Percentiles rank a stretch among this genome's conserved stretches.
These are phyloP conservation scores for Sisymbrium irio DNA, from an alignment of 345 rosid genomes.

Conservation along the genomic window DNA sequence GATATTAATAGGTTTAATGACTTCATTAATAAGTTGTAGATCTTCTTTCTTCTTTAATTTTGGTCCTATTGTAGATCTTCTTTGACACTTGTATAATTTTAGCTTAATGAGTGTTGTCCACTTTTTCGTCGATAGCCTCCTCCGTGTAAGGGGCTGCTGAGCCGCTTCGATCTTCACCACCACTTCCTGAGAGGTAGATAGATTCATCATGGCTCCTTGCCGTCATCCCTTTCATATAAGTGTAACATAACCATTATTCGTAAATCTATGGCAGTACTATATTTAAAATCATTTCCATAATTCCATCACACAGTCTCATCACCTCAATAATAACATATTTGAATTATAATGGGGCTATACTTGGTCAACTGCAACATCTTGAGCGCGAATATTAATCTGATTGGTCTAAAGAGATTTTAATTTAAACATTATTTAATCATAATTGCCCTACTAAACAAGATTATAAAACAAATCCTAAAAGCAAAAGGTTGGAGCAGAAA, in stretches of 20 bases:
- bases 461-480: slow-evolving; percentile 1
- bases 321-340: neutral
- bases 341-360: neutral
- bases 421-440: slow-evolving; percentile 1
- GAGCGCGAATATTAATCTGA: neutral
- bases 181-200: too few relatives aligned
- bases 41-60: too few relatives aligned
- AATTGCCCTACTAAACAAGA: neutral
- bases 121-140: too few relatives aligned
- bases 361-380: neutral
- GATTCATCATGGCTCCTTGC: neutral
- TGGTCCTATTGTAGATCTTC: too few relatives aligned
- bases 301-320: neutral
- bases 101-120: too few relatives aligned
- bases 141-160: too few relatives aligned
- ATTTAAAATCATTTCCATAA: neutral
- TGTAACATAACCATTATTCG: too few relatives aligned
- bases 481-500: slow-evolving; percentile 13
- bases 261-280: too few relatives aligned
- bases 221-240: neutral
- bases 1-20: neutral
- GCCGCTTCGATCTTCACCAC: too few relatives aligned
- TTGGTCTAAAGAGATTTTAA: neutral
- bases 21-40: too few relatives aligned
- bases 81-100: too few relatives aligned